Percentiles rank a stretch among this genome's conserved stretches.
Conservation (phyloP, 2,329 filamentous ascomycete species). For the Colletotrichum sp. region DNA sequence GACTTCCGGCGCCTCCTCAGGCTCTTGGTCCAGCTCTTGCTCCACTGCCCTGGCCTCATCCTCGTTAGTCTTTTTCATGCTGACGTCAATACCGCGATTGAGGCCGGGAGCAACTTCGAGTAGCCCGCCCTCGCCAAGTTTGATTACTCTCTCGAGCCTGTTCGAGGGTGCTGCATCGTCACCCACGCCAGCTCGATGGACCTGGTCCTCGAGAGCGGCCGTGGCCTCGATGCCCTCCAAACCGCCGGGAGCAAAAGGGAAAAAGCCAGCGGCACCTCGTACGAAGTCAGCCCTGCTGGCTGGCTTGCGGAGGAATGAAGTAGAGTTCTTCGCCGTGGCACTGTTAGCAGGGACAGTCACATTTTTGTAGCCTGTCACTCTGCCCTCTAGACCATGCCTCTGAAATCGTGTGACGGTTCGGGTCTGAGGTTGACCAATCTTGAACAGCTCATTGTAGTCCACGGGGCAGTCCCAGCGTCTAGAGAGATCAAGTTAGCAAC, state of each 20-base stretch:
- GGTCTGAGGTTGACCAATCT: conserved; percentile 88
- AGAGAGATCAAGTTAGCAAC: background rate
- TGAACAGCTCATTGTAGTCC: conserved; percentile 84
- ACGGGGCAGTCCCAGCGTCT: conserved; percentile 78
- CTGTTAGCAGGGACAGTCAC: conserved; percentile 90
- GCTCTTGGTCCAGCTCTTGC: conserved; percentile 55
- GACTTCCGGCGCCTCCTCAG: conserved; percentile 35
- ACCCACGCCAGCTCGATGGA: conserved; percentile 48
- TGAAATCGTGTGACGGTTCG: conserved; percentile 94
- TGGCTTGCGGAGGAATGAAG: conserved; percentile 84
- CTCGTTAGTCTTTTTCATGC: conserved; percentile 59
- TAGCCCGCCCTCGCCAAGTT: conserved; percentile 80
- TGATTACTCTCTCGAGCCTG: conserved; percentile 84
- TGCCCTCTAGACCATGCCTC: conserved; percentile 88
- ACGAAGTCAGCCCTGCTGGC: conserved; percentile 90
- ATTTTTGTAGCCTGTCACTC: conserved; percentile 92
- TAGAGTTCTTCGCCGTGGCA: conserved; percentile 94
- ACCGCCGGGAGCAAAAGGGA: conserved; percentile 91
- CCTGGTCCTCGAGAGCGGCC: conserved; percentile 82
- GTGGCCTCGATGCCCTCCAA: conserved; percentile 86
- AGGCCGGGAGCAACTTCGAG: conserved; percentile 86
- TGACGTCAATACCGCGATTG: conserved; percentile 76
- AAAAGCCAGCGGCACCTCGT: conserved; percentile 89
- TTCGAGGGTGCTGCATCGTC: conserved; percentile 45
- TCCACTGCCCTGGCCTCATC: conserved; percentile 51